A percentile compares a stretch with the other conserved stretches of the same genome.
These are phyloP conservation scores for Trichoderma erinaceum DNA, from an alignment of 495 filamentous ascomycete species.

Conservation along the genomic window DNA sequence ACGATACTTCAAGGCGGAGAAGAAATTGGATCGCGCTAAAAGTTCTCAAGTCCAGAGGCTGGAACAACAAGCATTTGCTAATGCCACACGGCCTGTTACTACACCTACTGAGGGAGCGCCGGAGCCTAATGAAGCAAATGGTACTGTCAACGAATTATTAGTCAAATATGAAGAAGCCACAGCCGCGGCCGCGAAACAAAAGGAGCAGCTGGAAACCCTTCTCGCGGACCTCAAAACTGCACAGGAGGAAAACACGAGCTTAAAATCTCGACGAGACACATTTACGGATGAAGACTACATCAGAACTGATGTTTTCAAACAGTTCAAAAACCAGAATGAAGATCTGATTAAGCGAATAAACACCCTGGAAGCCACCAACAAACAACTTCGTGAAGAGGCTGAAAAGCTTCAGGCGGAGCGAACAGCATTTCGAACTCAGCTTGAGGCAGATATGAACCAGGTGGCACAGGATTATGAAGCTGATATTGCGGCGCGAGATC, in stretches of 20 bases:
- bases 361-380: conserved; percentile 82
- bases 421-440: conserved; percentile 67
- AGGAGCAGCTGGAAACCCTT: conserved; percentile 74
- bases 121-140: conserved; percentile 45
- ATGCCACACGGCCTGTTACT: conserved; percentile 45
- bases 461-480: conserved; percentile 69
- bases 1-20: conserved; percentile 90
- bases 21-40: conserved; percentile 79
- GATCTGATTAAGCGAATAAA: conserved; percentile 89
- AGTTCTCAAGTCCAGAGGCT: conserved; percentile 87
- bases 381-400: conserved; percentile 75
- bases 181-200: conserved; percentile 71
- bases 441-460: conserved; percentile 70
- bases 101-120: conserved; percentile 49
- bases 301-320: conserved; percentile 85
- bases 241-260: conserved; percentile 68
- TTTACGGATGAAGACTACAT: conserved; percentile 91
- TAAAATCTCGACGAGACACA: conserved; percentile 49
- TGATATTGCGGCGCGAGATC: conserved; percentile 73
- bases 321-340: conserved; percentile 81
- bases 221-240: conserved; percentile 74
- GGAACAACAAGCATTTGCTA: conserved; percentile 78
- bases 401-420: conserved; percentile 79
- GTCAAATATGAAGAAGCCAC: conserved; percentile 62
- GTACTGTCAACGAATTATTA: conserved; percentile 54